Conservation (phyloP, 176 grass and related monocot species). For the Zizania latifolia region DNA sequence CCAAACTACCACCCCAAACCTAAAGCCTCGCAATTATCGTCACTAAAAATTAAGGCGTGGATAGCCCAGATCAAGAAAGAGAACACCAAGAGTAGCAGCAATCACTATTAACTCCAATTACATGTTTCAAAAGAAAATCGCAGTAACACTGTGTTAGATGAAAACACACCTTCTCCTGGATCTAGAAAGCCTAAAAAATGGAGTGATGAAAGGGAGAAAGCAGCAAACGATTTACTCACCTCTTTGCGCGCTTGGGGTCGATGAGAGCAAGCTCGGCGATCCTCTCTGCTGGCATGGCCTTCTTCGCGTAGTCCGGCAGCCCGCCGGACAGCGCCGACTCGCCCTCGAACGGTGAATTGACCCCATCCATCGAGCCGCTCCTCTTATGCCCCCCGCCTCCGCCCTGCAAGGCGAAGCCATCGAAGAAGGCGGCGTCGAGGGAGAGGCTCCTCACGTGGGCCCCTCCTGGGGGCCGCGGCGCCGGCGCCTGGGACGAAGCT, state of each 20-base stretch:
- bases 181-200: constrained; percentile 22
- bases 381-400: constrained; percentile 43
- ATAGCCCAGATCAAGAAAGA: not conserved
- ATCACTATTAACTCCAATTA: not conserved
- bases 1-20: not conserved
- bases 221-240: constrained; percentile 23
- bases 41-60: not conserved
- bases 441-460: constrained; percentile 72
- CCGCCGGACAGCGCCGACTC: constrained; percentile 47
- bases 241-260: constrained; percentile 96
- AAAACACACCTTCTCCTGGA: not conserved
- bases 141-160: constrained; percentile 7
- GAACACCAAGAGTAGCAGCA: not conserved
- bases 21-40: too few species aligned
- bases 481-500: constrained; percentile 3
- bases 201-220: not conserved
- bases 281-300: constrained; percentile 69
- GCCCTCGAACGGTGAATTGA: constrained; percentile 55
- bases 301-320: constrained; percentile 82
- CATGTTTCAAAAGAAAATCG: not conserved
- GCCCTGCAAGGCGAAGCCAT: constrained; percentile 52
- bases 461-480: constrained; percentile 25
- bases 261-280: constrained; percentile 80
- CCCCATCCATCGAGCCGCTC: constrained; percentile 82
- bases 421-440: constrained; percentile 84